Percentiles rank a stretch among this genome's conserved stretches.
phyloP scores from a whole-genome alignment of 139 green algal species.

The Gonium pectorale region DNA sequence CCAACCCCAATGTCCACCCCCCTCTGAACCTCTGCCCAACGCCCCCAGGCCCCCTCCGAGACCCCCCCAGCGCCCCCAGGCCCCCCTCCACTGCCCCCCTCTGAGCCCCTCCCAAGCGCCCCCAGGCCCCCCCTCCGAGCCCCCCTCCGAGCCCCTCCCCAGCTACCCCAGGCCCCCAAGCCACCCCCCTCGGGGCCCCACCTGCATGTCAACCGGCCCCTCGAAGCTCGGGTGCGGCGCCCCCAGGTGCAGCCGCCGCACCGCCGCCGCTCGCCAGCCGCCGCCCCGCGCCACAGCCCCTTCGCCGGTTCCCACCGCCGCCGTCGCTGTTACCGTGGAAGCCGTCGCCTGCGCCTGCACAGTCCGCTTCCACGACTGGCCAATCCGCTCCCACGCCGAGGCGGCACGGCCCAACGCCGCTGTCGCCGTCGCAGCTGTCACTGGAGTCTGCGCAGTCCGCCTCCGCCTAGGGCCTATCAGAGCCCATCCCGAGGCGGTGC shows the following conservation, averaged over 20 bases:
- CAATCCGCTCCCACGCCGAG: background rate
- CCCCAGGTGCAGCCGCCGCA: constrained; percentile 8
- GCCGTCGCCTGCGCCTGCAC: background rate
- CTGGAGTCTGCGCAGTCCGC: background rate
- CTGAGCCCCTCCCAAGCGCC: background rate
- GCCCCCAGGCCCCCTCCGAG: background rate
- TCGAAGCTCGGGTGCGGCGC: constrained; percentile 33
- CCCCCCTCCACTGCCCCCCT: background rate
- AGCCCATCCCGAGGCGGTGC: background rate
- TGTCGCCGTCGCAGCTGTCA: background rate
- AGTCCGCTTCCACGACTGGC: too few species aligned
- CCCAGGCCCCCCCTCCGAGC: too few species aligned
- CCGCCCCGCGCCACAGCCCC: background rate
- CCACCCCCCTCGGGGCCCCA: background rate
- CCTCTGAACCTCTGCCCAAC: background rate
- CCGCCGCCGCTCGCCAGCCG: background rate
- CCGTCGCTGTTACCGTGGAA: background rate
- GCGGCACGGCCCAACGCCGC: background rate
- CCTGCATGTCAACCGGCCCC: constrained; percentile 23
- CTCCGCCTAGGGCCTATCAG: too few species aligned
- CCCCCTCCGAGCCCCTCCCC: background rate
- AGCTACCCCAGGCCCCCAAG: background rate
- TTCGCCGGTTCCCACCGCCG: background rate
- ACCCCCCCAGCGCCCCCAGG: background rate
- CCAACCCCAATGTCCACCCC: too few species aligned